Evolutionary conservation across 2,329 filamentous ascomycete genomes (phyloP), one percentile per base, ranked within the genome.

Genomic region (Apiospora rasikravindrae): DNA sequence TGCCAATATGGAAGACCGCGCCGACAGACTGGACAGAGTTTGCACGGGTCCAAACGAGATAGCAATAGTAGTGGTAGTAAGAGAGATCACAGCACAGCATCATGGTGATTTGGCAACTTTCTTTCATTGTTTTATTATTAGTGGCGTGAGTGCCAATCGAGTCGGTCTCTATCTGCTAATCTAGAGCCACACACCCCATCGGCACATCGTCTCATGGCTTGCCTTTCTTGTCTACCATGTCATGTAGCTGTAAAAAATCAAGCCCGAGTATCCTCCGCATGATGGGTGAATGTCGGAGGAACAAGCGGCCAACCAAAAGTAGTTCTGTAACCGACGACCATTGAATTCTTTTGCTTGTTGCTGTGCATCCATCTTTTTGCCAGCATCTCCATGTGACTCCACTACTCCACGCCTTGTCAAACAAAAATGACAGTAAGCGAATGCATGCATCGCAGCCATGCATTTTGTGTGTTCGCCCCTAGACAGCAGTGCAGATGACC

Each of bases 181-280:
- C 66, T 44, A 44, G 44, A 47, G 40, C 66, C 66, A 68, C 42
- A 64, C 57, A 37, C 40, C 42, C 66, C 66, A 44, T 68, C 66
- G 45, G 66, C 66, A 68, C 66, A 68, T 68, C 66, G 66, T 68
- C 66, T 47, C 66, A n/a, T 68, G 66, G 66, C 66, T 44, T 68
- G 40, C n/a, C 61, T 19, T 4, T 24, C 33, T 61, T 61, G n/a
- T 16, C 66, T 67, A 44, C 40, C 44, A 64, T 37, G 33, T 37
- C 29, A 19, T 61, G 53, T 61, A 61, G 53, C 66, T 45, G 14
- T 26, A 5, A 33, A 64, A 29, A 26, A n/a, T 68, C 66, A 68
- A 68, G 66, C 40, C 66, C n/a, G 66, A 68, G 66, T 68, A 68
- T 68, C 66, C 66, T 68, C 66, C 42, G 44, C 66, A 29, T 10